Evolutionary conservation across 768 basidiomycete species (phyloP).

Genomic region (Auricularia cornea): DNA sequence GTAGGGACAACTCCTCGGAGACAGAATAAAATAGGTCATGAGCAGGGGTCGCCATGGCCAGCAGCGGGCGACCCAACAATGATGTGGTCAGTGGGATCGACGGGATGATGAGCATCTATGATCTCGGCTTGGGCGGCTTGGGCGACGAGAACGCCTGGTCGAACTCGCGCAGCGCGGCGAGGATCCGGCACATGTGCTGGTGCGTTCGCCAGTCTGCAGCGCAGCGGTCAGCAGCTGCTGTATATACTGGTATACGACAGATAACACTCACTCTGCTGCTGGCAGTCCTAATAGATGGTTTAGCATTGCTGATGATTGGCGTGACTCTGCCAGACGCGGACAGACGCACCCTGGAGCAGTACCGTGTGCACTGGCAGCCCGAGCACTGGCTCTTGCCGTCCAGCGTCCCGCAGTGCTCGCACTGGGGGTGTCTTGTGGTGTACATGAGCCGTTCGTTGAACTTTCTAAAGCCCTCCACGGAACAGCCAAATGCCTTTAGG

Average conservation of each 20-base stretch:
- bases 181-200: neutral
- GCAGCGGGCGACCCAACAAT: too few species aligned
- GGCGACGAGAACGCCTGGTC: neutral
- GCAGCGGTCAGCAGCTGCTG: neutral
- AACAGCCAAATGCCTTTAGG: neutral
- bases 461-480: neutral
- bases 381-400: neutral
- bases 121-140: neutral
- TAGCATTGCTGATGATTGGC: too few species aligned
- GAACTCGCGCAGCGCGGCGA: neutral
- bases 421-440: neutral
- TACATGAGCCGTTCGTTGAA: neutral
- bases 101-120: neutral
- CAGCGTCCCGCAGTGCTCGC: neutral
- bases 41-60: too few species aligned
- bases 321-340: neutral
- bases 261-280: neutral
- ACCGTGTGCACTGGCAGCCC: neutral
- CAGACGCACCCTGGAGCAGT: neutral
- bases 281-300: neutral
- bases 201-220: neutral
- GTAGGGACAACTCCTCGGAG: too few species aligned
- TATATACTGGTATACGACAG: too few species aligned
- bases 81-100: neutral
- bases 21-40: too few species aligned